Percentiles rank a stretch among this genome's conserved stretches.
Evolutionary conservation across 768 basidiomycete species (phyloP).

Genomic region (Gloeophyllum trabeum): DNA sequence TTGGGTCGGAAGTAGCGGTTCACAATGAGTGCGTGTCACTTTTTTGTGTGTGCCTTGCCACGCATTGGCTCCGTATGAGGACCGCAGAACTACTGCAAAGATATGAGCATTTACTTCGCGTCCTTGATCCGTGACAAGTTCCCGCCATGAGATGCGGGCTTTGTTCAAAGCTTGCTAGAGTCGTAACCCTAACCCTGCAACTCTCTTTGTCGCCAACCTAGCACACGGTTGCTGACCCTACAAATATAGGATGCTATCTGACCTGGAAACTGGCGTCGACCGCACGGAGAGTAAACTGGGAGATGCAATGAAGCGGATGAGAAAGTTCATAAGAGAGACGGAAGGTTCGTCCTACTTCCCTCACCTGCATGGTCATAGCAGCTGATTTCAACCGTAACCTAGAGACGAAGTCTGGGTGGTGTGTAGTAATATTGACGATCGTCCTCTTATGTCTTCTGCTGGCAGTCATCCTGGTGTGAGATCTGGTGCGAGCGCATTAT

Average conservation of each 20-base stretch:
- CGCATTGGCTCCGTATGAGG: no score
- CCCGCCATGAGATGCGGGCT: background rate
- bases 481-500: no score
- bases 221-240: background rate
- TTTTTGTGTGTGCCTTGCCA: slow-evolving; percentile 4
- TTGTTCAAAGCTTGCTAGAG: background rate
- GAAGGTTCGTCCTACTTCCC: slow-evolving; percentile 40
- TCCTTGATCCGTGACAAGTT: no score
- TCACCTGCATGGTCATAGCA: background rate
- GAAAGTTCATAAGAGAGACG: slow-evolving; percentile 75
- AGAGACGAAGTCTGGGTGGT: slow-evolving; percentile 88
- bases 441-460: slow-evolving; percentile 69
- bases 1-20: slow-evolving; percentile 86
- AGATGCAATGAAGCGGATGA: slow-evolving; percentile 56
- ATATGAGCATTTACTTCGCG: no score
- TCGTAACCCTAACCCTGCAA: background rate
- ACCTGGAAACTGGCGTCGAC: slow-evolving; percentile 68
- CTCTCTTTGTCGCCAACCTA: background rate
- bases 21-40: slow-evolving; percentile 68
- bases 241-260: slow-evolving; percentile 59
- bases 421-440: slow-evolving; percentile 75
- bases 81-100: no score
- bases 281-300: slow-evolving; percentile 52
- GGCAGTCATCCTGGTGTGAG: slow-evolving; percentile 65
- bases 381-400: slow-evolving; percentile 4